phyloP scores from a whole-genome alignment of 495 filamentous ascomycete genomes.

The Thermothielavioides terrestris region DNA sequence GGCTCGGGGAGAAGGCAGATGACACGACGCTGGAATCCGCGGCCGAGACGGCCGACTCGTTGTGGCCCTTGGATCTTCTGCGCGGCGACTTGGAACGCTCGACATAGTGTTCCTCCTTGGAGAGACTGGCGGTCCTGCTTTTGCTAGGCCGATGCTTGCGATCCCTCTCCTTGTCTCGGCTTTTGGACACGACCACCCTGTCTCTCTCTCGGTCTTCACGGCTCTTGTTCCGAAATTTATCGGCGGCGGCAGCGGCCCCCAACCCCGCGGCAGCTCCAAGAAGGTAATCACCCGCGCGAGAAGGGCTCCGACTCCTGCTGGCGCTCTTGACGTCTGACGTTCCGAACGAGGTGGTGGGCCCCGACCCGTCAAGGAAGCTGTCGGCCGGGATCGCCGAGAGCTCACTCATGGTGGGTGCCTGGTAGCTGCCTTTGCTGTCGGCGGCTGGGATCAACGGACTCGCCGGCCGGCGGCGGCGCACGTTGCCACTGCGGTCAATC shows the following conservation, averaged over 20 bases:
- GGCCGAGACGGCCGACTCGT: slow-evolving; percentile 52
- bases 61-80: slow-evolving; percentile 51
- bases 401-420: slow-evolving; percentile 57
- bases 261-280: slow-evolving; percentile 29
- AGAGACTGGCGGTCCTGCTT: slow-evolving; percentile 52
- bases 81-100: slow-evolving; percentile 50
- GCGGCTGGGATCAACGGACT: slow-evolving; percentile 46
- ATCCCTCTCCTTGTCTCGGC: slow-evolving; percentile 26
- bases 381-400: slow-evolving; percentile 87
- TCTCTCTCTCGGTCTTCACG: slow-evolving; percentile 32
- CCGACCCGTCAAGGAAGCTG: slow-evolving; percentile 72
- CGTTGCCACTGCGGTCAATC: slow-evolving; percentile 38
- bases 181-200: slow-evolving; percentile 18
- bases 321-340: slow-evolving; percentile 28
- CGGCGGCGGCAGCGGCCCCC: slow-evolving; percentile 37
- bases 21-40: slow-evolving; percentile 69
- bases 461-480: slow-evolving; percentile 41
- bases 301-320: slow-evolving; percentile 29
- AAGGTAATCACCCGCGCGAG: slow-evolving; percentile 27
- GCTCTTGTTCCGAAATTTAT: slow-evolving; percentile 39
- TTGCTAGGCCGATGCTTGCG: slow-evolving; percentile 47
- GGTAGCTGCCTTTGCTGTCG: slow-evolving; percentile 52
- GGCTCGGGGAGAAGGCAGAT: slow-evolving; percentile 61
- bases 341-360: slow-evolving; percentile 20
- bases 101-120: slow-evolving; percentile 45